Evolutionary conservation across 768 basidiomycete species (phyloP).

Genomic region (Macrolepiota albuminosa): DNA sequence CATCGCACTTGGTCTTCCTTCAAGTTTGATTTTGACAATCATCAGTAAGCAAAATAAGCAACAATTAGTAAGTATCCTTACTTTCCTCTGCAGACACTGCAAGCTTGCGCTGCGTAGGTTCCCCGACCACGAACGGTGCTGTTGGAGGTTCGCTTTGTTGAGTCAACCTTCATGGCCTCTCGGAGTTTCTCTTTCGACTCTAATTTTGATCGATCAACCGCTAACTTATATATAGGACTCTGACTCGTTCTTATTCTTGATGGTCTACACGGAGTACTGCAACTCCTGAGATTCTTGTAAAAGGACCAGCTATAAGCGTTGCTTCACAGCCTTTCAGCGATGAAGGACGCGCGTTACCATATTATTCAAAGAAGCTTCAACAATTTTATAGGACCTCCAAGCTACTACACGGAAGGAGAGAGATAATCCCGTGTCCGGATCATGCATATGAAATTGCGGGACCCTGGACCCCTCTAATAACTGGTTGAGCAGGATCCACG

Average conservation of each 20-base stretch:
- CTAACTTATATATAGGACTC: slow-evolving; percentile 2
- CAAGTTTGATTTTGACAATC: background rate
- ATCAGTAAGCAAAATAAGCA: background rate
- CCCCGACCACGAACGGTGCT: slow-evolving; percentile 28
- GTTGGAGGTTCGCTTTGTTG: slow-evolving; percentile 16
- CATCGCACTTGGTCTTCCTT: slow-evolving; percentile 46
- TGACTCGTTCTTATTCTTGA: slow-evolving; percentile 6
- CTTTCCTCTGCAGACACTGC: slow-evolving; percentile 37
- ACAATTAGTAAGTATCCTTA: slow-evolving; percentile 16
- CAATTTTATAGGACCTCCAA: background rate
- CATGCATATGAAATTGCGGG: background rate
- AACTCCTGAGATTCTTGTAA: background rate
- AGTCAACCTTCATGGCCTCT: slow-evolving; percentile 19
- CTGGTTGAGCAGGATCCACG: background rate
- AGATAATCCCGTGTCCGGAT: background rate
- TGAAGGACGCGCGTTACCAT: too few species aligned
- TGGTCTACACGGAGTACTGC: background rate
- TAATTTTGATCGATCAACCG: slow-evolving; percentile 10
- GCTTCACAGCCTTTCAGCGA: background rate
- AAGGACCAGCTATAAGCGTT: background rate
- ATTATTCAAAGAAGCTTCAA: background rate
- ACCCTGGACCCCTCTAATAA: background rate
- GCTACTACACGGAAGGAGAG: background rate
- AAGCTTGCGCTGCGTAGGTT: slow-evolving; percentile 32
- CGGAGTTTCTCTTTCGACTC: slow-evolving; percentile 3